phyloP scores from a whole-genome alignment of 805 yeast species.

The Candida piceae region DNA sequence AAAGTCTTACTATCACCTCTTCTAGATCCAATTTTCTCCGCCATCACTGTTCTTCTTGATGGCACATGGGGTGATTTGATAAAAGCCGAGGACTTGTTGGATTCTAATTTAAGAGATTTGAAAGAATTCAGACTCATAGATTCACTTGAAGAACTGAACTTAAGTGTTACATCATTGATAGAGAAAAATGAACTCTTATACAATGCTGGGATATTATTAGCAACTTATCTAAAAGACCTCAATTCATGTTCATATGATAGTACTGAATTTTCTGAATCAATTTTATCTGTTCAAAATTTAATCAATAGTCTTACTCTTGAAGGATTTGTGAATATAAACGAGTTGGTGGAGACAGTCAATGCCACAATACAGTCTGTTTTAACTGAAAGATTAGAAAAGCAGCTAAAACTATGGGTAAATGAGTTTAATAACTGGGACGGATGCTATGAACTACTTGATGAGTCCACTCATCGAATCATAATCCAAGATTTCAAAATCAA shows the following conservation, averaged over 20 bases:
- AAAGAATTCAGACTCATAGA: conserved; percentile 26
- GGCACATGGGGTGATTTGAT: conserved; percentile 52
- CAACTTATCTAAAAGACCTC: conserved; percentile 20
- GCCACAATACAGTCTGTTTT: conserved; percentile 25
- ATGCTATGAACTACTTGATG: conserved; percentile 32
- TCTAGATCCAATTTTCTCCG: conserved; percentile 24
- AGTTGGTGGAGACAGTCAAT: conserved; percentile 33
- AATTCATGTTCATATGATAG: conserved; percentile 23
- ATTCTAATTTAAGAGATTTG: conserved; percentile 19
- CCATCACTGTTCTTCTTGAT: conserved; percentile 31
- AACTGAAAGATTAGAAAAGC: conserved; percentile 21
- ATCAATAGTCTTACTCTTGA: conserved; percentile 33
- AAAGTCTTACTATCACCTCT: conserved; percentile 33
- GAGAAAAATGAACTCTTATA: conserved; percentile 28
- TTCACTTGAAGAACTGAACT: no score
- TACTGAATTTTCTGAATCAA: conserved; percentile 10
- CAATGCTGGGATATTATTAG: conserved; percentile 25
- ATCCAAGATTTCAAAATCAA: conserved; percentile 34
- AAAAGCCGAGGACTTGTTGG: conserved; percentile 43
- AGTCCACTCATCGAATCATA: conserved; percentile 34
- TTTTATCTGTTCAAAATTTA: conserved; percentile 30
- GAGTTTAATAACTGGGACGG: conserved; percentile 9
- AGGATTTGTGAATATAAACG: conserved; percentile 31
- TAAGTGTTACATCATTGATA: no score
- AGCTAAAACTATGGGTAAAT: conserved; percentile 10